Evolutionary conservation across 805 yeast species (phyloP).

Genomic region (Pachysolen tannophilus): DNA sequence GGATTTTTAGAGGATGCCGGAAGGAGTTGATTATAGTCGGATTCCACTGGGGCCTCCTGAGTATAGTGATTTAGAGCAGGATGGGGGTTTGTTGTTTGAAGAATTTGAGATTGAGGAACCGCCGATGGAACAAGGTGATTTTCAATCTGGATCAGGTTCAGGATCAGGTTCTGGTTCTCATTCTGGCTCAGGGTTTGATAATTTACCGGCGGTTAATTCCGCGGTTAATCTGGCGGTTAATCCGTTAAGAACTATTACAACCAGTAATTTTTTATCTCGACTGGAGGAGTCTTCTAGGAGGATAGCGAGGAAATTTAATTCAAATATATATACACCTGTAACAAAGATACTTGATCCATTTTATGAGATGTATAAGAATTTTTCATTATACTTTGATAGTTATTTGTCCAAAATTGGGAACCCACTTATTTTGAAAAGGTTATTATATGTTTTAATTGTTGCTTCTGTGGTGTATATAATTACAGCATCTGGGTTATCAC

Average conservation of each 20-base stretch:
- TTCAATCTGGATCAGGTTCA: conserved; percentile 1
- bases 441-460: conserved; percentile 61
- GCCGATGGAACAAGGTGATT: conserved; percentile 1
- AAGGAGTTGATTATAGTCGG: too few relatives aligned
- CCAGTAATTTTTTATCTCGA: conserved; percentile 21
- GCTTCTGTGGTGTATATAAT: conserved; percentile 50
- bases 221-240: too few relatives aligned
- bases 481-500: conserved; percentile 47
- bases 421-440: conserved; percentile 73
- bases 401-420: conserved; percentile 66
- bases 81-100: conserved; percentile 16
- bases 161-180: too few relatives aligned
- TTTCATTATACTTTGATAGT: conserved; percentile 43
- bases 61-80: conserved; percentile 6
- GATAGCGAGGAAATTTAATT: conserved; percentile 28
- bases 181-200: too few relatives aligned
- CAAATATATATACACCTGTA: conserved; percentile 32
- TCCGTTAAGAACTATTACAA: too few relatives aligned
- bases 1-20: too few relatives aligned
- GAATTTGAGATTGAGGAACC: conserved; percentile 40
- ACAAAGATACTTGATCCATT: conserved; percentile 42
- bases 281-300: conserved; percentile 29
- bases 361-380: conserved; percentile 35
- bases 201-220: too few relatives aligned
- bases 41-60: conserved; percentile 8